Evolutionary conservation across 768 basidiomycete genomes (phyloP), one percentile per base, ranked within the genome.

Genomic region (Butyriboletus loyo): DNA sequence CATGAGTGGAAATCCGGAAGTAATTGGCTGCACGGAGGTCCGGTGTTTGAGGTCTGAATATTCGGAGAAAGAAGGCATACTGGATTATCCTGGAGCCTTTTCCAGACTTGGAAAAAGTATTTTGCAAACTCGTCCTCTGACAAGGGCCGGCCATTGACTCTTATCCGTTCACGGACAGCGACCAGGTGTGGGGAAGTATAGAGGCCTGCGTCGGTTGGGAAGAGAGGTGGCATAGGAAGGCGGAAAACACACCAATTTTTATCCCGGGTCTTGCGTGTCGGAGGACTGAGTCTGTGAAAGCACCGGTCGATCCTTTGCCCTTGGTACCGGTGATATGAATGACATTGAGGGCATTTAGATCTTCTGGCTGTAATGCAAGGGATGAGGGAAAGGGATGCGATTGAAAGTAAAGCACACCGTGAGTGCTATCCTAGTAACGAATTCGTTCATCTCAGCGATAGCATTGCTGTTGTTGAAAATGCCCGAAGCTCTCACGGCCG

Each of bases 281-380:
- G 45, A 98, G 75, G 48, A 98, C 85, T 10, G 89, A 90, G 61
- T 93, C 88, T 5, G 83, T 81, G 63, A 98, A 98, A 8, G 97
- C 96, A 58, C 90, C 92, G 1, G 97, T 94, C 4, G 96, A 98
- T 7, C 96, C 96, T 69, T 99, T 99, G 31, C 96, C 96, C 72
- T 99, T 99, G 5, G 97, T 98, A 4, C 96, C 96, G 9, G 96
- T 95, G 59, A 99, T 85, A 74, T 99, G 96, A 42, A 98, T 82
- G 52, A 96, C 92, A 69, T 98, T 96, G 49, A 99, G 76, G 22
- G 73, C 72, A 66, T 98, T 94, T 38, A 99, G 78, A 57, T 95
- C 86, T 52, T 82, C 76, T 37, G 89, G 80, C 94, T 97, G 61
- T 40, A 38, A 35, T 9, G 15, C 28, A 52, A 37, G 55, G 47